These are phyloP conservation scores for Plenodomus tracheiphilus DNA, from an alignment of 2,329 filamentous ascomycete species.

Conservation along the genomic window DNA sequence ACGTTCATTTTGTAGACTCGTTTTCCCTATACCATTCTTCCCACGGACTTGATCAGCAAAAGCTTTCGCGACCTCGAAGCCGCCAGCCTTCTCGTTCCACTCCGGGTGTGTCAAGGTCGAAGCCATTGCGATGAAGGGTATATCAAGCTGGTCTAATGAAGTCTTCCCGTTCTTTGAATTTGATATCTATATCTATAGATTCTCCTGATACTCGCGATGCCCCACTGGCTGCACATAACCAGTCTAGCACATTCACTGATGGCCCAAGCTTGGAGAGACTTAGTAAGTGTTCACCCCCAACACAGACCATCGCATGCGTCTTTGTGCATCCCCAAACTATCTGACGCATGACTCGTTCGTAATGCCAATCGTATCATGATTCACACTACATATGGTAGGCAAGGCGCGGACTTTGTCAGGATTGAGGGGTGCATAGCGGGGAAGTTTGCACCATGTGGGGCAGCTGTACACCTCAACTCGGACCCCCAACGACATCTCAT, in stretches of 20 bases:
- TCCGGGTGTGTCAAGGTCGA: slow-evolving; percentile 41
- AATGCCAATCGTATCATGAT: too few species aligned
- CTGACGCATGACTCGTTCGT: too few species aligned
- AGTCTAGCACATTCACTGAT: neutral
- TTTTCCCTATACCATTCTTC: slow-evolving; percentile 37
- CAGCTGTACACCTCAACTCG: slow-evolving; percentile 3
- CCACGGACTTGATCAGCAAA: slow-evolving; percentile 32
- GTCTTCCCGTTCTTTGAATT: too few species aligned
- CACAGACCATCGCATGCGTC: neutral
- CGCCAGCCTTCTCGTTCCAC: slow-evolving; percentile 36
- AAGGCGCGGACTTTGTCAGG: slow-evolving; percentile 1
- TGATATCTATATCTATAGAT: neutral
- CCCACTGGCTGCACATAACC: neutral
- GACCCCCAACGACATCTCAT: slow-evolving; percentile 7
- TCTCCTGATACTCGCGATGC: neutral
- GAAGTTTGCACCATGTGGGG: slow-evolving; percentile 26
- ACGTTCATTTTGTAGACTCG: too few species aligned
- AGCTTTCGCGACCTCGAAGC: slow-evolving; percentile 35
- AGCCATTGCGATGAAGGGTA: slow-evolving; percentile 4
- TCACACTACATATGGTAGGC: slow-evolving; percentile 1
- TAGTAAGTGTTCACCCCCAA: too few species aligned
- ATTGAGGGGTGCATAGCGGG: slow-evolving; percentile 30
- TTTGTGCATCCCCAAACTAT: neutral
- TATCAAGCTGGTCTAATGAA: too few species aligned
- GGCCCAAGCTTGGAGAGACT: neutral